Conservation (phyloP, 73 alveolate species). For the Tetrahymena borealis region DNA sequence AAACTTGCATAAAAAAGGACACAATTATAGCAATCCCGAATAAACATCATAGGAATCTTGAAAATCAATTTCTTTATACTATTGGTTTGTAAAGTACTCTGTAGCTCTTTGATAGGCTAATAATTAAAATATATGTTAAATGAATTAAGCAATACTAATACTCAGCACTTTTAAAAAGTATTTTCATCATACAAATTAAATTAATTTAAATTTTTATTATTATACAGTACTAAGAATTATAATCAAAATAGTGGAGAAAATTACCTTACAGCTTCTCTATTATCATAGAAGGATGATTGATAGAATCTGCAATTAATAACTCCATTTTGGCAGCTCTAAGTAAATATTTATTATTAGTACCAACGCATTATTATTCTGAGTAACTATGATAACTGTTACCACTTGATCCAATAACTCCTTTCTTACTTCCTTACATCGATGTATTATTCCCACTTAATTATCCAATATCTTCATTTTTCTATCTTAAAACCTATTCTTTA, state of each 20-base stretch:
- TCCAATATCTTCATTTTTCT: neutral
- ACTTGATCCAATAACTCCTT: neutral
- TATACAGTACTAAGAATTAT: no score
- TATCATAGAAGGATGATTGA: neutral
- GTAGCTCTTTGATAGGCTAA: neutral
- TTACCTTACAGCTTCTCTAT: constrained; percentile 1
- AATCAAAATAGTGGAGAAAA: neutral
- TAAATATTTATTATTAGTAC: neutral
- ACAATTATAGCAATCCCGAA: neutral
- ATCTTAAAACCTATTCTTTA: neutral
- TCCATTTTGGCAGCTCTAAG: neutral
- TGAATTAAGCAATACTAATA: neutral
- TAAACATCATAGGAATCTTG: neutral
- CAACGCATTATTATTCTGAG: neutral
- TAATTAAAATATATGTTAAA: neutral
- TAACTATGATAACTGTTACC: neutral
- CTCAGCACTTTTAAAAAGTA: no score
- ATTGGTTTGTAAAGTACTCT: neutral
- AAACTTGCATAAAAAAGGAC: neutral
- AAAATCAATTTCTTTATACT: neutral
- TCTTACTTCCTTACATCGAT: neutral
- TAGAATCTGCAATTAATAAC: neutral
- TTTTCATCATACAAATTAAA: no score
- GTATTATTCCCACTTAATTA: neutral
- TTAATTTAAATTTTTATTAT: no score